Percentiles rank a stretch among this genome's conserved stretches.
phyloP scores from a whole-genome alignment of 2,329 filamentous ascomycete species.

The Cladosporium sp. region DNA sequence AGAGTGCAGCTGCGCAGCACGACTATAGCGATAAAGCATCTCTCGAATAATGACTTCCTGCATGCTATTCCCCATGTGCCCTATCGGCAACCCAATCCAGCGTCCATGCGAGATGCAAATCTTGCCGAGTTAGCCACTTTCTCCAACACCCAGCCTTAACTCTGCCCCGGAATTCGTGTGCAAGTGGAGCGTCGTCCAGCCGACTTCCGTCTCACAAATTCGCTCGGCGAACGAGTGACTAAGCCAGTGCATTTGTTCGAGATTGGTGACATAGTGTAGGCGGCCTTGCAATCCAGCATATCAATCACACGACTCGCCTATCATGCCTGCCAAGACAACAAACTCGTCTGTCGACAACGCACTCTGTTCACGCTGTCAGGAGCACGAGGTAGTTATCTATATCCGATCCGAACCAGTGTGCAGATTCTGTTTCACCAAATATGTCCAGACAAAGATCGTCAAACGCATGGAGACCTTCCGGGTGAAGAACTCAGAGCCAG shows the following conservation, averaged over 20 bases:
- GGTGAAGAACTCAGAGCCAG: conserved; percentile 42
- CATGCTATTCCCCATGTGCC: no score
- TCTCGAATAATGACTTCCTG: no score
- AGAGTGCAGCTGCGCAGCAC: no score
- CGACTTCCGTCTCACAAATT: no score
- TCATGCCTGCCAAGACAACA: neutral
- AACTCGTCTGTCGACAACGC: conserved; percentile 18
- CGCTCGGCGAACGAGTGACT: no score
- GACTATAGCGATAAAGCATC: no score
- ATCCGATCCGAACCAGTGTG: conserved; percentile 59
- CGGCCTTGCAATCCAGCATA: neutral
- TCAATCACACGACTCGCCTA: neutral
- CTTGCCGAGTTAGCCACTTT: neutral
- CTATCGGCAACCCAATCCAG: no score
- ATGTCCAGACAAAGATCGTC: conserved; percentile 71
- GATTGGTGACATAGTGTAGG: no score
- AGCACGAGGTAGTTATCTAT: conserved; percentile 46
- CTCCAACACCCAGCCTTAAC: no score
- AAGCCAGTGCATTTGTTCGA: no score
- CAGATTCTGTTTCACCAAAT: conserved; percentile 71
- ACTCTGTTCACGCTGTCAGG: conserved; percentile 55
- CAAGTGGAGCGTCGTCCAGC: no score
- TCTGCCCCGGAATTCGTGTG: no score
- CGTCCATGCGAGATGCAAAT: neutral
- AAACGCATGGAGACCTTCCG: conserved; percentile 70